Conservation (phyloP, 805 yeast genomes). For the Yueomyces sp. region DNA sequence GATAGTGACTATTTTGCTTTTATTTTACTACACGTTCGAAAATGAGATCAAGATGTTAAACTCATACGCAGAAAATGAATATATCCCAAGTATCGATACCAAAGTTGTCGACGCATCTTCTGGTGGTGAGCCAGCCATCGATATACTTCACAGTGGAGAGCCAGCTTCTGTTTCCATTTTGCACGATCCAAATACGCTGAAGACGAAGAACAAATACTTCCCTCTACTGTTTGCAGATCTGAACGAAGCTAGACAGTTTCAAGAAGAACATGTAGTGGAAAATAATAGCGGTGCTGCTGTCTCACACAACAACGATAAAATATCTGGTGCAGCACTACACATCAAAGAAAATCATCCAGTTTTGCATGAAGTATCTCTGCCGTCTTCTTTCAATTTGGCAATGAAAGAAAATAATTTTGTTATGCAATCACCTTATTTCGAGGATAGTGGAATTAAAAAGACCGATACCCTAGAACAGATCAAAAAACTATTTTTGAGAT, state of each 20-base stretch:
- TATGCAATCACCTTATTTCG: slow-evolving; percentile 21
- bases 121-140: background rate
- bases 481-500: slow-evolving; percentile 25
- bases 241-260: slow-evolving; percentile 5
- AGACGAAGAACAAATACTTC: slow-evolving; percentile 27
- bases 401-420: slow-evolving; percentile 5
- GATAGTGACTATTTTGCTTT: slow-evolving; percentile 16
- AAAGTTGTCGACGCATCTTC: background rate
- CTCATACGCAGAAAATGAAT: slow-evolving; percentile 24
- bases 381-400: slow-evolving; percentile 4
- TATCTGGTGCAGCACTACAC: background rate
- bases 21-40: slow-evolving; percentile 24
- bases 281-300: slow-evolving; percentile 1
- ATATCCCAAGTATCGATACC: slow-evolving; percentile 17
- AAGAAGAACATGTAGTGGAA: background rate
- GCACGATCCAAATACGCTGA: slow-evolving; percentile 11
- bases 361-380: slow-evolving; percentile 14
- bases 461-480: slow-evolving; percentile 18
- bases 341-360: slow-evolving; percentile 16
- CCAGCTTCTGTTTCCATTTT: slow-evolving; percentile 2
- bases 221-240: slow-evolving; percentile 22
- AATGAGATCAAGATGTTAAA: slow-evolving; percentile 25
- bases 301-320: slow-evolving; percentile 4
- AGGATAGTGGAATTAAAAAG: slow-evolving; percentile 14
- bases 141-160: background rate